phyloP scores from a whole-genome alignment of 2,329 filamentous ascomycete species.

The Fusarium buxicola region DNA sequence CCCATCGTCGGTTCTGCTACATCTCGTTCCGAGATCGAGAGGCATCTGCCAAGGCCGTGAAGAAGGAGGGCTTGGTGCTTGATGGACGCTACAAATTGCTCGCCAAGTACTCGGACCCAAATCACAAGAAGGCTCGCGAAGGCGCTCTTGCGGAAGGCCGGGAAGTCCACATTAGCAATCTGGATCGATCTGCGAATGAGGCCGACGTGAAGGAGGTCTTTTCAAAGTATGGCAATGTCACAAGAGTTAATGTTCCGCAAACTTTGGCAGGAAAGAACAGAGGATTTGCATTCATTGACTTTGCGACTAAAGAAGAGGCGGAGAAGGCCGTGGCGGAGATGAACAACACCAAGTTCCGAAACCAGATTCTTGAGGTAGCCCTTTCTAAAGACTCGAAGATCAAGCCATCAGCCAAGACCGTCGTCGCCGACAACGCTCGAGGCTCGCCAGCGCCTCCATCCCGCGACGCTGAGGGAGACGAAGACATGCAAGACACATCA shows the following conservation, averaged over 20 bases:
- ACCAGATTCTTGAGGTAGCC: slow-evolving; percentile 75
- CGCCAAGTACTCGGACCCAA: slow-evolving; percentile 87
- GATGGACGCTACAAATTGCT: slow-evolving; percentile 76
- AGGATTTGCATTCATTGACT: slow-evolving; percentile 85
- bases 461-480: slow-evolving; percentile 53
- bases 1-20: slow-evolving; percentile 93
- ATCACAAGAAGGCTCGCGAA: slow-evolving; percentile 79
- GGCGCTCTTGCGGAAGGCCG: slow-evolving; percentile 88
- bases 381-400: slow-evolving; percentile 67
- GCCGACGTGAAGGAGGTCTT: slow-evolving; percentile 78
- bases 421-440: slow-evolving; percentile 48
- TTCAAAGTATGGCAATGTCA: slow-evolving; percentile 78
- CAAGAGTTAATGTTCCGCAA: slow-evolving; percentile 76
- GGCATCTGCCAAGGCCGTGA: slow-evolving; percentile 77
- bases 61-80: slow-evolving; percentile 77
- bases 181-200: slow-evolving; percentile 72
- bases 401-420: slow-evolving; percentile 64
- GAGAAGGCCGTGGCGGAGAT: slow-evolving; percentile 73
- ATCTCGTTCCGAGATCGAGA: slow-evolving; percentile 81
- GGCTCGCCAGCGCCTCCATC: slow-evolving; percentile 52
- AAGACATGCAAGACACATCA: slow-evolving; percentile 52
- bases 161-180: slow-evolving; percentile 81
- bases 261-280: slow-evolving; percentile 76
- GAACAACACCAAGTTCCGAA: slow-evolving; percentile 77
- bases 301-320: slow-evolving; percentile 76